phyloP scores from a whole-genome alignment of 2,329 filamentous ascomycete genomes.

The Xylariaceae sp. region DNA sequence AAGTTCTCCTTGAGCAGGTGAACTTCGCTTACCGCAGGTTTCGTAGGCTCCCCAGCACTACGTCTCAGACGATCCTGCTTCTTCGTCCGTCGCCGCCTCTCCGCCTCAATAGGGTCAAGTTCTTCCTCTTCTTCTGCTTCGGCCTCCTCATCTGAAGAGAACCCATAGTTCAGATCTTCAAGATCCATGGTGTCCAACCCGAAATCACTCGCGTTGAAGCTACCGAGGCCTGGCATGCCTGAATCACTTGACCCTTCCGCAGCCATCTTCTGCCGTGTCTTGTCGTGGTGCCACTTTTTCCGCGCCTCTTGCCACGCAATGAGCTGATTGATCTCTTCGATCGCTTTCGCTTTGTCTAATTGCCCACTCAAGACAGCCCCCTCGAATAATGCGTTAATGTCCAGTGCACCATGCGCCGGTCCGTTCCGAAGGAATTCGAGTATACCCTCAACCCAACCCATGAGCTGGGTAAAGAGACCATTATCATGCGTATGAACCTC shows the following conservation, averaged over 20 bases:
- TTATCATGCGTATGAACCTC: slow-evolving; percentile 97
- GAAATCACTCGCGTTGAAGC: slow-evolving; percentile 79
- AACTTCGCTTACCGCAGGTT: slow-evolving; percentile 73
- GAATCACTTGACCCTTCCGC: slow-evolving; percentile 59
- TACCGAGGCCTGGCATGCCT: slow-evolving; percentile 47
- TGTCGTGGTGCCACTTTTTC: slow-evolving; percentile 97
- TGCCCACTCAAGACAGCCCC: slow-evolving; percentile 63
- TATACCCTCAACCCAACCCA: slow-evolving; percentile 96
- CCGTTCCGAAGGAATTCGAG: slow-evolving; percentile 87
- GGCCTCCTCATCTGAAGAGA: slow-evolving; percentile 60
- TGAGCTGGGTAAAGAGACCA: slow-evolving; percentile 89
- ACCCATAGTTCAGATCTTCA: slow-evolving; percentile 77
- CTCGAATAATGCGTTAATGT: slow-evolving; percentile 90
- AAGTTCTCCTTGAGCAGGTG: slow-evolving; percentile 77
- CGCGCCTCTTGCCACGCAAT: slow-evolving; percentile 92
- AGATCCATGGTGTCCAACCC: slow-evolving; percentile 83
- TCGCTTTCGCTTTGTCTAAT: slow-evolving; percentile 66
- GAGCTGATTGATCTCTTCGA: slow-evolving; percentile 75
- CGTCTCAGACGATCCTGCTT: slow-evolving; percentile 74
- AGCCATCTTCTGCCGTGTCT: slow-evolving; percentile 98
- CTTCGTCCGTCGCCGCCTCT: slow-evolving; percentile 70
- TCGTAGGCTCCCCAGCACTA: slow-evolving; percentile 76
- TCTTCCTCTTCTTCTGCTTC: slow-evolving; percentile 72
- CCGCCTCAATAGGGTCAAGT: slow-evolving; percentile 79
- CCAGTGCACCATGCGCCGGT: slow-evolving; percentile 76